A percentile compares a stretch with the other conserved stretches of the same genome.
phyloP scores from a whole-genome alignment of 2,329 filamentous ascomycete genomes.

The Colletotrichum australisinense region DNA sequence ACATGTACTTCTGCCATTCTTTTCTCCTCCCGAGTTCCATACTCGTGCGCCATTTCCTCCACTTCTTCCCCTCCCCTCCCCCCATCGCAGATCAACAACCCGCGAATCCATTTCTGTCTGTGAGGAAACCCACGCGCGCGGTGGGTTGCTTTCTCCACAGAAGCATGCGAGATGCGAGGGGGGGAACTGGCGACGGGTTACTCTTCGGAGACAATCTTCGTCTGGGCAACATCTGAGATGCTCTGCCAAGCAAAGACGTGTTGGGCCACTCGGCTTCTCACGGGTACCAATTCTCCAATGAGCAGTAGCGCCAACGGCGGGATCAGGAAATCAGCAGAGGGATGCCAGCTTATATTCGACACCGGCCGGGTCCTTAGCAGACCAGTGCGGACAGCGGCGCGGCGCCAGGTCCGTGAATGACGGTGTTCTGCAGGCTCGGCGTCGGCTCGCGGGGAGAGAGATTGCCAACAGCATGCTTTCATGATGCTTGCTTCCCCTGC shows the following conservation, averaged over 20 bases:
- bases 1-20: not conserved
- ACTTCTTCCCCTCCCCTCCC: not conserved
- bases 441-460: not conserved
- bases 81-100: not conserved
- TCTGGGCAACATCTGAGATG: not conserved
- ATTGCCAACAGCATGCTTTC: not conserved
- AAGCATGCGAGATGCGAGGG: too few relatives aligned
- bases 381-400: conserved; percentile 9
- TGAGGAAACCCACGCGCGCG: not conserved
- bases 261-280: not conserved
- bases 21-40: not conserved
- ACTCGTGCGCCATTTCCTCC: not conserved
- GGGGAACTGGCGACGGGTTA: not conserved
- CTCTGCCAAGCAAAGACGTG: not conserved
- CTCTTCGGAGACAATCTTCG: not conserved
- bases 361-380: not conserved
- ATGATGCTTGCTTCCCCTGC: not conserved
- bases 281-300: not conserved
- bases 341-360: not conserved
- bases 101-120: not conserved
- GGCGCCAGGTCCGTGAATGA: conserved; percentile 15
- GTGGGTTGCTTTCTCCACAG: not conserved
- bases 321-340: not conserved
- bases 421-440: conserved; percentile 21
- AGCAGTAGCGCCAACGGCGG: not conserved